phyloP scores from a whole-genome alignment of 441 rosid genomes.

The Omphalea diandra region DNA sequence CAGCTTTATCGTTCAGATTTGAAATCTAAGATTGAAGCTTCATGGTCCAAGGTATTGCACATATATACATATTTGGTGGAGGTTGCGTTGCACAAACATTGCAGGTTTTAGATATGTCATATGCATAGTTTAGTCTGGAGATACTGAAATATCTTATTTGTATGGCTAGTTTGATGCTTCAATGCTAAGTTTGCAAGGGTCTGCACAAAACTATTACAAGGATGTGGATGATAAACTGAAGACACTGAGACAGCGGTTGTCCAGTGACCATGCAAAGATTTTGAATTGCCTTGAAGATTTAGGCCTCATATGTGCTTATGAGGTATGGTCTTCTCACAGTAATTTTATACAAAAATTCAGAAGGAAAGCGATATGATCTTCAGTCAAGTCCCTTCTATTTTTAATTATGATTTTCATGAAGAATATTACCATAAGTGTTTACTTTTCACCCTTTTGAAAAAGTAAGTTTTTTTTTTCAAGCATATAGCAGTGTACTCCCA shows the following conservation, averaged over 20 bases:
- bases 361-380: slow-evolving; percentile 12
- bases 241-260: slow-evolving; percentile 44
- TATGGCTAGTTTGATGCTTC: slow-evolving; percentile 59
- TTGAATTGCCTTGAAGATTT: slow-evolving; percentile 81
- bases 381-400: neutral
- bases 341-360: slow-evolving; percentile 10
- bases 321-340: slow-evolving; percentile 47
- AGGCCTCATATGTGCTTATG: slow-evolving; percentile 76
- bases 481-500: neutral
- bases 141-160: slow-evolving; percentile 23
- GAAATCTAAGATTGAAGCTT: slow-evolving; percentile 57
- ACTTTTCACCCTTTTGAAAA: neutral
- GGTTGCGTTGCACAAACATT: neutral
- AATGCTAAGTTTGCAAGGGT: slow-evolving; percentile 43
- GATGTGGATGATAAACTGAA: slow-evolving; percentile 54
- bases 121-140: slow-evolving; percentile 12
- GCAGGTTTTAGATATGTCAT: slow-evolving; percentile 10
- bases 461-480: neutral
- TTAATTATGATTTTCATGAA: neutral
- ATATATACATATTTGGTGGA: neutral
- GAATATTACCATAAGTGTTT: neutral
- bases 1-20: slow-evolving; percentile 38
- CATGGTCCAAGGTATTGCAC: slow-evolving; percentile 67
- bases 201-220: slow-evolving; percentile 31
- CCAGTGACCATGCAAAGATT: slow-evolving; percentile 57